phyloP scores from a whole-genome alignment of 2,329 filamentous ascomycete genomes.

The Verticillium nonalfalfae region DNA sequence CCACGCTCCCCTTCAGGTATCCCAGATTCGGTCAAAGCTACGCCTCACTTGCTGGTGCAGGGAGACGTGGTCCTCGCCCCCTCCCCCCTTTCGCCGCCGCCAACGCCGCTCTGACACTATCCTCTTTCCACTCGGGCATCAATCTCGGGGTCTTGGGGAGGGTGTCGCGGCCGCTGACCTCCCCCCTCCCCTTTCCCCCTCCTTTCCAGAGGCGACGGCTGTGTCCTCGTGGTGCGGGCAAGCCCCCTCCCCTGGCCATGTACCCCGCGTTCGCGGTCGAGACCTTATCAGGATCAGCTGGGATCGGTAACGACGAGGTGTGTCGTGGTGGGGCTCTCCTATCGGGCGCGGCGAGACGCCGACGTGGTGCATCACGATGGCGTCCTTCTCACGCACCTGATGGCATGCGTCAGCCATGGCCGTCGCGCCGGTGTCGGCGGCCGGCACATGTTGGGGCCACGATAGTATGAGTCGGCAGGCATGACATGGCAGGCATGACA shows the following conservation, averaged over 20 bases:
- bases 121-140: neutral
- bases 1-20: constrained; percentile 1
- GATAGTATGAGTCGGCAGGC: neutral
- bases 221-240: neutral
- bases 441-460: neutral
- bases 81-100: too few species aligned
- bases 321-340: too few species aligned
- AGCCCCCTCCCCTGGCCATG: neutral
- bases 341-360: neutral
- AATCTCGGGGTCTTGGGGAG: neutral
- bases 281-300: neutral
- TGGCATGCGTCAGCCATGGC: neutral
- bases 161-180: neutral
- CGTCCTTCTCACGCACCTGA: neutral
- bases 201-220: too few species aligned
- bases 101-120: neutral
- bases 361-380: neutral
- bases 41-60: neutral
- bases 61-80: constrained; percentile 1
- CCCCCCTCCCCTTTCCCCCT: too few species aligned
- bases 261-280: neutral
- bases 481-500: too few species aligned
- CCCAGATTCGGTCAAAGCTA: constrained; percentile 4
- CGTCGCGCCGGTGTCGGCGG: neutral
- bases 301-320: neutral